These are phyloP conservation scores for Alloteropsis semialata DNA, from an alignment of 176 grass and related monocot species.

Conservation along the genomic window DNA sequence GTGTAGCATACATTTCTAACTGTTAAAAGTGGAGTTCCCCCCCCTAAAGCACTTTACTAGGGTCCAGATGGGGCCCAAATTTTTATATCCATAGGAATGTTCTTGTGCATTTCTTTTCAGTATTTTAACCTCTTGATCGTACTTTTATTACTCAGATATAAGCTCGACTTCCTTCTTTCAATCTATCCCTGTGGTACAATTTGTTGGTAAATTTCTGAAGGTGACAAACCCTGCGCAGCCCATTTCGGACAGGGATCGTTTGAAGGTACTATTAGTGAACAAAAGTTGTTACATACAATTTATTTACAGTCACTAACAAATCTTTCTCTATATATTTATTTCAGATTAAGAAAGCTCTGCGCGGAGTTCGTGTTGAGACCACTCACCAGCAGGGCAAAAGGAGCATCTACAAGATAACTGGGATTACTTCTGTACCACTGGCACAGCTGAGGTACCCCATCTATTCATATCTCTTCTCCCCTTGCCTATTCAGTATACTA, in stretches of 20 bases:
- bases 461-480: constrained; percentile 1
- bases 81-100: background rate
- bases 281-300: background rate
- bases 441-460: constrained; percentile 47
- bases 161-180: constrained; percentile 74
- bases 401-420: constrained; percentile 58
- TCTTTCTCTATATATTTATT: background rate
- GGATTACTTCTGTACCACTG: constrained; percentile 52
- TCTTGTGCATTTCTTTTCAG: background rate
- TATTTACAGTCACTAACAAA: constrained; percentile 1
- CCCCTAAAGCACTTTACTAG: background rate
- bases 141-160: constrained; percentile 49
- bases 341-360: constrained; percentile 69
- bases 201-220: constrained; percentile 30
- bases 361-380: constrained; percentile 65
- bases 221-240: background rate
- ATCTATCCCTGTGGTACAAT: constrained; percentile 44
- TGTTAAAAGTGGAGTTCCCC: background rate
- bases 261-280: constrained; percentile 45
- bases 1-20: background rate
- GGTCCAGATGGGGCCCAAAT: background rate
- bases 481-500: background rate
- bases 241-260: constrained; percentile 48
- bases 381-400: constrained; percentile 47
- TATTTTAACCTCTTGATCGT: background rate